phyloP scores from a whole-genome alignment of 495 filamentous ascomycete genomes.

The Trichoderma orchidacearum region DNA sequence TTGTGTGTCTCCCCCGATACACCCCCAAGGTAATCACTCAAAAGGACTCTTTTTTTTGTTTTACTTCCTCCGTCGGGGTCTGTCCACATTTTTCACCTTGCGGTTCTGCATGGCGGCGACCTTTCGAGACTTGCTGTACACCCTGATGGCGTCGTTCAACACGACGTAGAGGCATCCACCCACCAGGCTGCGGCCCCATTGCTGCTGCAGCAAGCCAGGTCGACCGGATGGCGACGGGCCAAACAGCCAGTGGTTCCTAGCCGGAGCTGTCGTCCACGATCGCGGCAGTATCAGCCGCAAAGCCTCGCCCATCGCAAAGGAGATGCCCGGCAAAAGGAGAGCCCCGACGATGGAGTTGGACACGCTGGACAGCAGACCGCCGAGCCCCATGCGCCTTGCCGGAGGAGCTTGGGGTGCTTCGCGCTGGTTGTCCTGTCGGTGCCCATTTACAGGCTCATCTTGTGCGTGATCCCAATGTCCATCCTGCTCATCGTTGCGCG shows the following conservation, averaged over 20 bases:
- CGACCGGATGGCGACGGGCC: neutral
- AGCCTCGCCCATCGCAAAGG: slow-evolving; percentile 48
- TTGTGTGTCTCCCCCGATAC: too few relatives aligned
- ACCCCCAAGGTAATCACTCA: too few relatives aligned
- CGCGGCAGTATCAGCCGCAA: slow-evolving; percentile 47
- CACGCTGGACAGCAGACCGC: slow-evolving; percentile 3
- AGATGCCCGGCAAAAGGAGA: slow-evolving; percentile 26
- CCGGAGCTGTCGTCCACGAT: slow-evolving; percentile 42
- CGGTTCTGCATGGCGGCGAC: slow-evolving; percentile 54
- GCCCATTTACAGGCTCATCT: slow-evolving; percentile 15
- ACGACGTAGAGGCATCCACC: slow-evolving; percentile 73
- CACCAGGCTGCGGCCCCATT: slow-evolving; percentile 67
- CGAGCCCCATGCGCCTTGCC: neutral
- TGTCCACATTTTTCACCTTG: slow-evolving; percentile 45
- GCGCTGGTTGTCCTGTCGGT: slow-evolving; percentile 7
- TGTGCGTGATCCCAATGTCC: slow-evolving; percentile 8
- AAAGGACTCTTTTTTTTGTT: neutral
- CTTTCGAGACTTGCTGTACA: slow-evolving; percentile 62
- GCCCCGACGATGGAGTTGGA: slow-evolving; percentile 25
- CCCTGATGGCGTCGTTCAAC: slow-evolving; percentile 56
- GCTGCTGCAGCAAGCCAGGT: slow-evolving; percentile 50
- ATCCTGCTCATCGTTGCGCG: slow-evolving; percentile 1
- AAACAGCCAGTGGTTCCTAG: neutral
- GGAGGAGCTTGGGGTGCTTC: slow-evolving; percentile 8
- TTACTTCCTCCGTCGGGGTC: slow-evolving; percentile 4